Evolutionary conservation across 2,329 filamentous ascomycete species (phyloP).

Genomic region (Waltergamsia citrina): DNA sequence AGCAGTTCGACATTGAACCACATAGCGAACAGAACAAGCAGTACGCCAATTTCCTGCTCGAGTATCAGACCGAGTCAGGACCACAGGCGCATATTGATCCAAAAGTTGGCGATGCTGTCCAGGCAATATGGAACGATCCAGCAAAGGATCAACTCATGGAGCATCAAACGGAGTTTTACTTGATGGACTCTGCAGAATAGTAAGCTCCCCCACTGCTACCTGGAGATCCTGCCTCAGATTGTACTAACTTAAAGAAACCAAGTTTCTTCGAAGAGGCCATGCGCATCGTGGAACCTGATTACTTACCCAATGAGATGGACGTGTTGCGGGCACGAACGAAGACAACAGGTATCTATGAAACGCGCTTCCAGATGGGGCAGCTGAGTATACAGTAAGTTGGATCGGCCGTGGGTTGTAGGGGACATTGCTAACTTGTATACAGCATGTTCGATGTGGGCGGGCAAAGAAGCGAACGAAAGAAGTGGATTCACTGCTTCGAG

Average conservation of each 20-base stretch:
- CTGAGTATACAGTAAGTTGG: conserved; percentile 87
- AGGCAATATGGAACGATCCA: conserved; percentile 83
- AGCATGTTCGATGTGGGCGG: conserved; percentile 99
- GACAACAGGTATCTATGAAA: conserved; percentile 98
- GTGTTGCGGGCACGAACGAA: conserved; percentile 94
- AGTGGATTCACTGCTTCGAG: conserved; percentile 99
- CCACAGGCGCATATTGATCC: conserved; percentile 77
- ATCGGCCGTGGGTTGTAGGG: not conserved
- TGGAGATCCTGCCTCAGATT: not conserved
- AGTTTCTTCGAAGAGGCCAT: conserved; percentile 95
- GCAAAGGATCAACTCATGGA: conserved; percentile 77
- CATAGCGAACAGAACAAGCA: conserved; percentile 61
- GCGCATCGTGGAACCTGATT: conserved; percentile 75
- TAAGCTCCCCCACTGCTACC: conserved; percentile 36
- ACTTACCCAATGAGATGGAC: conserved; percentile 89
- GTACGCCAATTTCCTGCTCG: conserved; percentile 69
- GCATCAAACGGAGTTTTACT: conserved; percentile 93
- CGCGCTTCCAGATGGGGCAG: conserved; percentile 95
- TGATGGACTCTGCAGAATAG: conserved; percentile 99
- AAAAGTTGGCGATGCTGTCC: conserved; percentile 73
- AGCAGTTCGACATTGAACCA: conserved; percentile 80
- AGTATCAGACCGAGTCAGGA: conserved; percentile 85
- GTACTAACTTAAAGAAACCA: conserved; percentile 3
- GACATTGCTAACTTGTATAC: conserved; percentile 11
- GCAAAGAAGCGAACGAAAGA: conserved; percentile 94